A percentile compares a stretch with the other conserved stretches of the same genome.
Evolutionary conservation across 1,139 yeast species (phyloP).

Genomic region (Debaryomycetaceae sp.): DNA sequence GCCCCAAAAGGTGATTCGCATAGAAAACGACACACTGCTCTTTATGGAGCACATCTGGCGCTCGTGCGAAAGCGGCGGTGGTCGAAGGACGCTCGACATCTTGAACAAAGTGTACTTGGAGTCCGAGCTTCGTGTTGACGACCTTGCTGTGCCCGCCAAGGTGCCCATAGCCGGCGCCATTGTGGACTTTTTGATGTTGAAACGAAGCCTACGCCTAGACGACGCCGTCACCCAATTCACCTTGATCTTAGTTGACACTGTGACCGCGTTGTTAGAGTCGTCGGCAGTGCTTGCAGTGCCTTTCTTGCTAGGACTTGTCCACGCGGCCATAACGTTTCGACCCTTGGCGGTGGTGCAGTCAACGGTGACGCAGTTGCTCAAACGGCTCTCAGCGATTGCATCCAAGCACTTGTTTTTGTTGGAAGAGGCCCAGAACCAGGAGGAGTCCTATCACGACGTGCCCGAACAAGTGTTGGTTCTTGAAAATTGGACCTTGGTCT

Average conservation of each 20-base stretch:
- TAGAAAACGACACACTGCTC: slow-evolving; percentile 31
- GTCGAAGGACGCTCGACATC: slow-evolving; percentile 44
- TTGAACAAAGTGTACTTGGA: slow-evolving; percentile 45
- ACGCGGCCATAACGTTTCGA: slow-evolving; percentile 50
- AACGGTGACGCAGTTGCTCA: slow-evolving; percentile 21
- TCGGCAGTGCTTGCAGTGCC: slow-evolving; percentile 43
- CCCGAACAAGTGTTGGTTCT: slow-evolving; percentile 41
- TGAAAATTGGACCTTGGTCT: slow-evolving; percentile 46
- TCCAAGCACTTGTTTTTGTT: slow-evolving; percentile 20
- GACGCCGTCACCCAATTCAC: slow-evolving; percentile 37
- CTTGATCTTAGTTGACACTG: slow-evolving; percentile 32
- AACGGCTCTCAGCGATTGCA: slow-evolving; percentile 17
- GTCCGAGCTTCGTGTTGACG: slow-evolving; percentile 25
- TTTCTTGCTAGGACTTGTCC: slow-evolving; percentile 49
- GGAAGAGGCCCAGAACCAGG: slow-evolving; percentile 26
- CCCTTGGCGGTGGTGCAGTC: slow-evolving; percentile 48
- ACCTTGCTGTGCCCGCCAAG: slow-evolving; percentile 25
- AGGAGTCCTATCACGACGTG: slow-evolving; percentile 30
- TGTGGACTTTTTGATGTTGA: slow-evolving; percentile 33
- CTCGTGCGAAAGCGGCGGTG: slow-evolving; percentile 46
- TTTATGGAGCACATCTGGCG: slow-evolving; percentile 36
- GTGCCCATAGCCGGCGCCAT: slow-evolving; percentile 31
- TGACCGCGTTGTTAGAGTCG: slow-evolving; percentile 20
- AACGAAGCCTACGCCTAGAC: slow-evolving; percentile 43
- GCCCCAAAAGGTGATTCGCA: slow-evolving; percentile 18